Conservation (phyloP, 371 early-diverging fungal species). For the Rhizopus sp. region DNA sequence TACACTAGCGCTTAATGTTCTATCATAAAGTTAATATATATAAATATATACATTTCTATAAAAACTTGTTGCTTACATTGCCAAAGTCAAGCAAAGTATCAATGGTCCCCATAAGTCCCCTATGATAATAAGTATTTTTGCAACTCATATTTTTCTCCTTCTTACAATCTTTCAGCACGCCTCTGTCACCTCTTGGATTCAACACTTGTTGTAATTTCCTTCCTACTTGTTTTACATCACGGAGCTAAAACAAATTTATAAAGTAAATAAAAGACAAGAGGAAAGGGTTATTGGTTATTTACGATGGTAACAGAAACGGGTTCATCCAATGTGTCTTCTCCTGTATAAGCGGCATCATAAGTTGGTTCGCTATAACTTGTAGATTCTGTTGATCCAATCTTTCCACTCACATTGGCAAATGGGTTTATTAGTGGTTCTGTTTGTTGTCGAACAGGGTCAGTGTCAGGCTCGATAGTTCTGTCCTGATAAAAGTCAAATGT, state of each 20-base stretch:
- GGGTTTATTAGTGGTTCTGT: conserved; percentile 19
- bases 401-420: conserved; percentile 19
- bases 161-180: conserved; percentile 80
- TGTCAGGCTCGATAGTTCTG: conserved; percentile 21
- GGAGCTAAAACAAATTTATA: conserved; percentile 50
- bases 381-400: conserved; percentile 19
- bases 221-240: conserved; percentile 76
- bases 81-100: conserved; percentile 83
- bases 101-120: conserved; percentile 98
- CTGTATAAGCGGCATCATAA: conserved; percentile 16
- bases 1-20: conserved; percentile 65
- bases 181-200: conserved; percentile 63
- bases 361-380: conserved; percentile 2
- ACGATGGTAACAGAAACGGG: conserved; percentile 86
- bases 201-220: conserved; percentile 77
- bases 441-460: conserved; percentile 9
- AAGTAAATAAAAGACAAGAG: conserved; percentile 38
- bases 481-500: conserved; percentile 21
- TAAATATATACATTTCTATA: too few relatives aligned
- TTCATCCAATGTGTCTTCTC: conserved; percentile 88
- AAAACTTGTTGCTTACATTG: conserved; percentile 48
- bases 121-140: conserved; percentile 23
- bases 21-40: neutral
- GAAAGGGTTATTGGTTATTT: conserved; percentile 19
- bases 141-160: neutral